These are phyloP conservation scores for Saccharomycopsis sp. DNA, from an alignment of 805 yeast genomes.

Conservation along the genomic window DNA sequence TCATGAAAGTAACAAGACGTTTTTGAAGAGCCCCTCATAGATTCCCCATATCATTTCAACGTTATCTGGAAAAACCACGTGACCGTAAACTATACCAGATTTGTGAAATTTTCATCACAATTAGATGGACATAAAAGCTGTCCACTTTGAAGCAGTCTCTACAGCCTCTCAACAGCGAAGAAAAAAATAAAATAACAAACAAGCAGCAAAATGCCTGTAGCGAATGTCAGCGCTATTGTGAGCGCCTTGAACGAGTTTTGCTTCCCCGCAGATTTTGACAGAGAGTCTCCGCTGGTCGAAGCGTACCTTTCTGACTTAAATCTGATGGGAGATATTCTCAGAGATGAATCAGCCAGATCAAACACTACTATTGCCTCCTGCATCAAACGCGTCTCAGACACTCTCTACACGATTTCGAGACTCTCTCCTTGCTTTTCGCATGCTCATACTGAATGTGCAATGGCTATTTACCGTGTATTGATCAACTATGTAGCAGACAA, in stretches of 20 bases:
- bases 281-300: not conserved
- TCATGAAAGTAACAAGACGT: too few species aligned
- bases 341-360: not conserved
- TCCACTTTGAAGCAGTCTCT: too few species aligned
- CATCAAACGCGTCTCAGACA: not conserved
- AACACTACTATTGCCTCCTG: not conserved
- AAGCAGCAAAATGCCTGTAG: not conserved
- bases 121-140: too few species aligned
- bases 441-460: not conserved
- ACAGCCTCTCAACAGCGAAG: too few species aligned
- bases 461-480: conserved; percentile 14
- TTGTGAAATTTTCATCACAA: too few species aligned
- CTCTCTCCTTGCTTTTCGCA: not conserved
- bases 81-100: too few species aligned
- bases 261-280: not conserved
- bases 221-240: not conserved
- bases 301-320: not conserved
- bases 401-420: not conserved
- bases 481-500: conserved; percentile 17
- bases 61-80: too few species aligned
- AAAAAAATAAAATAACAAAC: too few species aligned
- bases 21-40: too few species aligned
- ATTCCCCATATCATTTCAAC: too few species aligned
- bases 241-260: not conserved
- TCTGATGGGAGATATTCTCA: not conserved